Conservation (phyloP, 1,139 yeast species). For the Blastobotrys aristatus region DNA sequence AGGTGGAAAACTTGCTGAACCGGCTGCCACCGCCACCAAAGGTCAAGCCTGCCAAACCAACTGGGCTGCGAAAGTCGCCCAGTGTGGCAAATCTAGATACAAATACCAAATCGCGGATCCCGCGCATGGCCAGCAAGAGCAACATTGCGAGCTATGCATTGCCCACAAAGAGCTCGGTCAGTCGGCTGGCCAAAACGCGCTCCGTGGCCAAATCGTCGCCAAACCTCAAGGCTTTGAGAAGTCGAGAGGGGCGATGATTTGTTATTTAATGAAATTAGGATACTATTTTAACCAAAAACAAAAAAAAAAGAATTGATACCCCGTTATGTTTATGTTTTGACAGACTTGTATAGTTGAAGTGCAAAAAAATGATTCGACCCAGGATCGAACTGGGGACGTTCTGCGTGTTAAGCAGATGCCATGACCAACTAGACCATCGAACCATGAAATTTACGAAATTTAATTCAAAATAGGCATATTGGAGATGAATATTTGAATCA, state of each 20-base stretch:
- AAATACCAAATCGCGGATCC: neutral
- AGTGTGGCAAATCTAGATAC: constrained; percentile 1
- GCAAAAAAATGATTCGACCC: constrained; percentile 77
- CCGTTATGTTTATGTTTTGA: neutral
- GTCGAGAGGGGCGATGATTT: too few relatives aligned
- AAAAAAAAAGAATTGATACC: neutral
- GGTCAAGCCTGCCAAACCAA: neutral
- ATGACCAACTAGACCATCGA: constrained; percentile 98
- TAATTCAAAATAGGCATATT: neutral
- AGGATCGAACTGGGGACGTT: constrained; percentile 99
- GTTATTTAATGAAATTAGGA: neutral
- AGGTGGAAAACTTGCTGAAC: constrained; percentile 17
- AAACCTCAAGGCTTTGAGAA: neutral
- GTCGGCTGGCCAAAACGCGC: neutral
- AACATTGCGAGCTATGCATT: constrained; percentile 2
- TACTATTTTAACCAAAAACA: neutral
- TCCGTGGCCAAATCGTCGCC: neutral
- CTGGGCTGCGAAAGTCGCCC: neutral
- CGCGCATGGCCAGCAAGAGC: neutral
- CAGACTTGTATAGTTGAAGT: neutral
- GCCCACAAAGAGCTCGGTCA: constrained; percentile 6
- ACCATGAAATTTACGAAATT: constrained; percentile 33
- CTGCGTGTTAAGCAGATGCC: constrained; percentile 99
- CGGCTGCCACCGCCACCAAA: constrained; percentile 15
- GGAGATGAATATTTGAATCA: neutral